Percentiles rank a stretch among this genome's conserved stretches.
phyloP scores from a whole-genome alignment of 148 eudicot species.

The Amaranthus hypochondriacus region DNA sequence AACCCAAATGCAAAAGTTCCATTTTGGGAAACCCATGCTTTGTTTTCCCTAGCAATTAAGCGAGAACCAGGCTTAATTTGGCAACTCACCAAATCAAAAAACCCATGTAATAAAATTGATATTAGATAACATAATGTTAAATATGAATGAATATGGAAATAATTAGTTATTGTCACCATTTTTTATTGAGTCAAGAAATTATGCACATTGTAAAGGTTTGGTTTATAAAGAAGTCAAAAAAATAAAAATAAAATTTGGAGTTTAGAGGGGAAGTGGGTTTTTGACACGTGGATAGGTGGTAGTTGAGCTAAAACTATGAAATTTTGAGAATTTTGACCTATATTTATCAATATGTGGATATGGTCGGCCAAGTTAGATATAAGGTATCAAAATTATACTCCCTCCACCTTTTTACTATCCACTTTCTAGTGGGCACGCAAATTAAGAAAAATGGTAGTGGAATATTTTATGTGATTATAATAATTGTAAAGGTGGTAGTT shows the following conservation, averaged over 20 bases:
- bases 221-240: slow-evolving; percentile 13
- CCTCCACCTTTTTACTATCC: too few species aligned
- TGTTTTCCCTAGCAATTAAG: slow-evolving; percentile 46
- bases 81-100: slow-evolving; percentile 22
- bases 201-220: not conserved
- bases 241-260: not conserved
- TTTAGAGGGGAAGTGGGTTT: not conserved
- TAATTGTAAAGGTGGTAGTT: too few species aligned
- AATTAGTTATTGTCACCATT: slow-evolving; percentile 8
- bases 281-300: slow-evolving; percentile 46
- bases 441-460: too few species aligned
- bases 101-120: slow-evolving; percentile 11
- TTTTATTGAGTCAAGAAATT: not conserved
- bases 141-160: not conserved
- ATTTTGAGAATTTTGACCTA: slow-evolving; percentile 23
- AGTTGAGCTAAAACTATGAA: slow-evolving; percentile 70
- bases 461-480: too few species aligned
- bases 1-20: slow-evolving; percentile 92
- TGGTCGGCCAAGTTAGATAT: slow-evolving; percentile 37
- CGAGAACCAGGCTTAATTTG: slow-evolving; percentile 48
- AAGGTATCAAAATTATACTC: not conserved
- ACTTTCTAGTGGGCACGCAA: too few species aligned
- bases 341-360: not conserved
- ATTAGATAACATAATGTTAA: not conserved
- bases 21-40: slow-evolving; percentile 68